A percentile compares a stretch with the other conserved stretches of the same genome.
Conservation (phyloP, 345 rosid species). For the Brassica cretica region DNA sequence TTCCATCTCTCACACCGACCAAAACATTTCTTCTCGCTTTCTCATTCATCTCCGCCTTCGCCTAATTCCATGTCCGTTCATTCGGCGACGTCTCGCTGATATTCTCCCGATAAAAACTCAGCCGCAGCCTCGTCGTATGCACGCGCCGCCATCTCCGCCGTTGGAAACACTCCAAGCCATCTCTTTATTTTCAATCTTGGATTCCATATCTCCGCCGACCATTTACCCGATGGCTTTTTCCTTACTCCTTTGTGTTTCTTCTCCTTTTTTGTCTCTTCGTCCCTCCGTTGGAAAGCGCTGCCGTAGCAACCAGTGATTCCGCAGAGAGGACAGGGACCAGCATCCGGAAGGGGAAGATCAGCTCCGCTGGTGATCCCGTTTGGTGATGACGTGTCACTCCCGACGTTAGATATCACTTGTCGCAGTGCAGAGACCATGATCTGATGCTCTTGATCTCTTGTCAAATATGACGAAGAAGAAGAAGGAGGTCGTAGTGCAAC, state of each 20-base stretch:
- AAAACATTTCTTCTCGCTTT: not conserved
- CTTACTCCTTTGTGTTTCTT: conserved; percentile 28
- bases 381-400: not conserved
- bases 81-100: not conserved
- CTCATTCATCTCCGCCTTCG: not conserved
- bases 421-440: conserved; percentile 21
- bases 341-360: not conserved
- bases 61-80: not conserved
- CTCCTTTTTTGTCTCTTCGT: not conserved
- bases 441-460: conserved; percentile 24
- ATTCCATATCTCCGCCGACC: conserved; percentile 37
- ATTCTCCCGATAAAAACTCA: not conserved
- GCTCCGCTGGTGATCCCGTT: not conserved
- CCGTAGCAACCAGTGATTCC: not conserved
- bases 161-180: conserved; percentile 27
- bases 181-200: not conserved
- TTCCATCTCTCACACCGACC: not conserved
- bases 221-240: conserved; percentile 26
- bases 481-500: not conserved
- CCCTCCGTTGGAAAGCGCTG: conserved; percentile 12
- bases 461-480: not conserved
- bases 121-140: conserved; percentile 11
- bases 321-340: conserved; percentile 28
- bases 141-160: conserved; percentile 15
- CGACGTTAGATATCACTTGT: conserved; percentile 14